phyloP scores from a whole-genome alignment of 2,329 filamentous ascomycete species.

The Neonectria ditissima region DNA sequence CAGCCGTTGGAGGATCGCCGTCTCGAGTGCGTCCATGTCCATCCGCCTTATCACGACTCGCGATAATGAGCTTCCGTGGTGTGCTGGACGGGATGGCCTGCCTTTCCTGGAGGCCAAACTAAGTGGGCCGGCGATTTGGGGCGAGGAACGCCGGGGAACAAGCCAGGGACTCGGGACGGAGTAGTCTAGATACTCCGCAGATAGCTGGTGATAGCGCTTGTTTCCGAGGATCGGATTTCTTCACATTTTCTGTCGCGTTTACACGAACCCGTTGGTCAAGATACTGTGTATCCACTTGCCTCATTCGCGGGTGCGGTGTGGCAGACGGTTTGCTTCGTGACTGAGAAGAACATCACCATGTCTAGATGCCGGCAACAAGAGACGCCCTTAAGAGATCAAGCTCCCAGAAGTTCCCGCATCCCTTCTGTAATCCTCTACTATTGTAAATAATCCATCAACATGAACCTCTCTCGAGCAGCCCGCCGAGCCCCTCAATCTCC shows the following conservation, averaged over 20 bases:
- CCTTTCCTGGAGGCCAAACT: constrained; percentile 18
- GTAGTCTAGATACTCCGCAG: no score
- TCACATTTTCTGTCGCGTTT: neutral
- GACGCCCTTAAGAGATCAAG: constrained; percentile 9
- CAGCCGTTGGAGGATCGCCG: neutral
- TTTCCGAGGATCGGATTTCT: neutral
- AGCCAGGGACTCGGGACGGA: neutral
- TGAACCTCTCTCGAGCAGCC: constrained; percentile 24
- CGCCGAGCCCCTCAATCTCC: constrained; percentile 21
- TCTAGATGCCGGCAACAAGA: neutral
- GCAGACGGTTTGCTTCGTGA: neutral
- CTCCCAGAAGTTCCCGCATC: neutral
- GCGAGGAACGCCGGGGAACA: neutral
- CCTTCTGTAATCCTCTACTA: no score
- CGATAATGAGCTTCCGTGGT: constrained; percentile 1
- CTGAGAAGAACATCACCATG: neutral
- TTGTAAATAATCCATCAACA: neutral
- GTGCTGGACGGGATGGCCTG: constrained; percentile 29
- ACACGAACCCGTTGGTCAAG: neutral
- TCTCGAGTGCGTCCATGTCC: neutral
- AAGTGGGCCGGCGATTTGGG: no score
- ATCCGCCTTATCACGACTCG: constrained; percentile 4
- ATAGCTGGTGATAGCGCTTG: no score
- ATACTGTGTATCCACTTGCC: constrained; percentile 11
- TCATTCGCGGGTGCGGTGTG: constrained; percentile 7